phyloP scores from a whole-genome alignment of 129 eudicot species.

The Scalesia atractyloides region DNA sequence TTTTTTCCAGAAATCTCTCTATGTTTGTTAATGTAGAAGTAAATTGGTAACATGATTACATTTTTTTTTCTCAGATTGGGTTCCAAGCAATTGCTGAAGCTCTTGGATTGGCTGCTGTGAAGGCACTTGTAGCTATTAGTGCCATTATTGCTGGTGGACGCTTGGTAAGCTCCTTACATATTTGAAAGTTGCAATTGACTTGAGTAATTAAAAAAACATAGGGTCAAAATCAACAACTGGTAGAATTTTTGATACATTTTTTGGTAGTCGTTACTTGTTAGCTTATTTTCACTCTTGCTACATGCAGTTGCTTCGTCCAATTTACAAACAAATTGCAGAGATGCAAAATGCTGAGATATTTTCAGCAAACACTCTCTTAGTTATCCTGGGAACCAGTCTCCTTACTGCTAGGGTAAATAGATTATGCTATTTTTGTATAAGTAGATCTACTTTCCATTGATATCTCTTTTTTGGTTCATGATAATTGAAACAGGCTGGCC shows the following conservation, averaged over 20 bases:
- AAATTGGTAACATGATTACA: neutral
- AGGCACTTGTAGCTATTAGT: conserved; percentile 96
- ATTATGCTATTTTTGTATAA: conserved; percentile 1
- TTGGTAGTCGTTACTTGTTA: neutral
- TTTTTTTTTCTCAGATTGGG: conserved; percentile 69
- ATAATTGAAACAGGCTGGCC: conserved; percentile 78
- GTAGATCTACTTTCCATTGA: neutral
- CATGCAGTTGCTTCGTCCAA: conserved; percentile 94
- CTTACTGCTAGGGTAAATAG: conserved; percentile 90
- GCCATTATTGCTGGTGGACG: conserved; percentile 99
- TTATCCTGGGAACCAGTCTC: conserved; percentile 94
- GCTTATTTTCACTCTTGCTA: conserved; percentile 13
- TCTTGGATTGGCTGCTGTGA: conserved; percentile 95
- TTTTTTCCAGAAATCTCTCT: neutral
- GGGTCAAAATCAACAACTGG: too few relatives aligned
- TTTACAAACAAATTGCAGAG: conserved; percentile 95
- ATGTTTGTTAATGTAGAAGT: neutral
- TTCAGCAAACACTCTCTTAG: conserved; percentile 94
- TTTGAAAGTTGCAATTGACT: neutral
- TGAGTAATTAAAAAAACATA: too few relatives aligned
- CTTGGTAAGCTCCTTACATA: conserved; percentile 48
- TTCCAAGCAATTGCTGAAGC: conserved; percentile 99
- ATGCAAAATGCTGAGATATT: conserved; percentile 98
- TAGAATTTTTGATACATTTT: too few relatives aligned
- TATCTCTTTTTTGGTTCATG: neutral